Conservation (phyloP, 208 protist species). For the Tetramitus jugosus region DNA sequence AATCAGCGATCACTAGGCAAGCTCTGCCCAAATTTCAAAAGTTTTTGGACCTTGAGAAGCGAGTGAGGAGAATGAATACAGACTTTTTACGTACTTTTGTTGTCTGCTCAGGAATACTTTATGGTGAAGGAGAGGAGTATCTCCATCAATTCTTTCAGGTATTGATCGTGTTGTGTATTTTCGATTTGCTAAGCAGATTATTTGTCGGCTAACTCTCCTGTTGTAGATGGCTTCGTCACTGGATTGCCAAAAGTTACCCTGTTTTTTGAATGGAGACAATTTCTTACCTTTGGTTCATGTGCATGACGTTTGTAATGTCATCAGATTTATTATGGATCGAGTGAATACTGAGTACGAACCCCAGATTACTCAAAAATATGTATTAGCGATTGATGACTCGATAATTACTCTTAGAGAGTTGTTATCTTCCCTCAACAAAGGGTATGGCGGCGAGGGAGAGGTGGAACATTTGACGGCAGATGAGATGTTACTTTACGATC, state of each 20-base stretch:
- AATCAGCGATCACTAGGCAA: constrained; percentile 78
- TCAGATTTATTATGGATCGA: constrained; percentile 43
- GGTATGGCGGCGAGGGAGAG: constrained; percentile 54
- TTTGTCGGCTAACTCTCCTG: too few relatives aligned
- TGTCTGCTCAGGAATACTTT: constrained; percentile 69
- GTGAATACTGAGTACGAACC: constrained; percentile 41
- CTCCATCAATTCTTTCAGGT: constrained; percentile 72
- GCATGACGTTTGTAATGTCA: constrained; percentile 70
- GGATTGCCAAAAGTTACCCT: constrained; percentile 49
- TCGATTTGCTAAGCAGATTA: too few relatives aligned
- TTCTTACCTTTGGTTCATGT: constrained; percentile 80
- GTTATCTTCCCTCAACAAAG: constrained; percentile 58
- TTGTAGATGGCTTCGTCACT: constrained; percentile 72
- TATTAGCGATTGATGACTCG: constrained; percentile 71
- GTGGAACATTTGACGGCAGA: constrained; percentile 41
- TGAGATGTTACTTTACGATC: constrained; percentile 58
- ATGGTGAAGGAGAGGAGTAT: constrained; percentile 73
- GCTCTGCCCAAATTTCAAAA: constrained; percentile 76
- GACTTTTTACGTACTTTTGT: constrained; percentile 71
- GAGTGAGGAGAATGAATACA: constrained; percentile 64
- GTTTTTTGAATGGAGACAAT: constrained; percentile 72
- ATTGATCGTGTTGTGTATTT: too few relatives aligned
- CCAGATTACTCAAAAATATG: too few relatives aligned
- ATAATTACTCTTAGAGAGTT: constrained; percentile 57
- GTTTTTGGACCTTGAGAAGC: constrained; percentile 78